Percentiles rank a stretch among this genome's conserved stretches.
Conservation (phyloP, 345 rosid genomes). For the Geranium brycei region DNA sequence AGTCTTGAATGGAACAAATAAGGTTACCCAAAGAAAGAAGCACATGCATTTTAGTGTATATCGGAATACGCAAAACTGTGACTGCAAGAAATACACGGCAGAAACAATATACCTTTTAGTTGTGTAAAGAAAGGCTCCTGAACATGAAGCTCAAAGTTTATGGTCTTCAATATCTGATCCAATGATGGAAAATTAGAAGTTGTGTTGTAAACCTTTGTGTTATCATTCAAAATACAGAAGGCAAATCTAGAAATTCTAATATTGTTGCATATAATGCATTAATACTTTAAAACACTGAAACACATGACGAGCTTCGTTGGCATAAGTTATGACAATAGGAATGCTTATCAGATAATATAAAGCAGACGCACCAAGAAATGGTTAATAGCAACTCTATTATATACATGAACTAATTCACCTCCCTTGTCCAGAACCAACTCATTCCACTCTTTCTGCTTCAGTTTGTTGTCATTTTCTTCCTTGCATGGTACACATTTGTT, state of each 20-base stretch:
- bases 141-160: conserved; percentile 52
- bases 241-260: background rate
- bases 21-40: background rate
- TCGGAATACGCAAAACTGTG: background rate
- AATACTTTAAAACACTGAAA: too few species aligned
- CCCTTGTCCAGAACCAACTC: conserved; percentile 23
- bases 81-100: background rate
- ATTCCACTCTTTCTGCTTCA: conserved; percentile 14
- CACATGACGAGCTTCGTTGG: too few species aligned
- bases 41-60: background rate
- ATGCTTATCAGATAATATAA: too few species aligned
- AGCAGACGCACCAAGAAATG: background rate
- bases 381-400: background rate
- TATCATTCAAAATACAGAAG: background rate
- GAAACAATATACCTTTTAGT: conserved; percentile 33
- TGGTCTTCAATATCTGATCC: conserved; percentile 38
- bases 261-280: too few species aligned
- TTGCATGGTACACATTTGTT: background rate
- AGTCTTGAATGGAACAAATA: background rate
- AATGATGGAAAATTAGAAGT: background rate
- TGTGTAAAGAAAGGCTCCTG: conserved; percentile 69
- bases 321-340: too few species aligned
- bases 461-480: conserved; percentile 10
- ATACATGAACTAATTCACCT: conserved; percentile 25
- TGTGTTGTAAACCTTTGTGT: background rate